Percentiles rank a stretch among this genome's conserved stretches.
Evolutionary conservation across 495 filamentous ascomycete species (phyloP).

Genomic region (Tuber microsphaerosporum): DNA sequence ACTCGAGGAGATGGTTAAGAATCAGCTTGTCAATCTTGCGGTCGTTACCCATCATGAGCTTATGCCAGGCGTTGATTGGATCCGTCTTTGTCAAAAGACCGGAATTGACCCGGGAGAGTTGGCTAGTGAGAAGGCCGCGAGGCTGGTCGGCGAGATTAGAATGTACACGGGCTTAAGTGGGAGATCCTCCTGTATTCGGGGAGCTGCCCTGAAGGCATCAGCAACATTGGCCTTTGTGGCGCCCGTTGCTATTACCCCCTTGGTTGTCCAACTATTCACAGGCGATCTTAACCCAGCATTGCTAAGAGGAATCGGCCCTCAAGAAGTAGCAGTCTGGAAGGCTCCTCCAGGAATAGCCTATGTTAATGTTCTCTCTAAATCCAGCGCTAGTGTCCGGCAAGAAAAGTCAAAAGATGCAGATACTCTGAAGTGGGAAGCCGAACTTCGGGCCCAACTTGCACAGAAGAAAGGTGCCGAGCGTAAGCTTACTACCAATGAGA

Average conservation of each 20-base stretch:
- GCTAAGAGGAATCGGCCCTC: constrained; percentile 64
- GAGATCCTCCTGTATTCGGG: constrained; percentile 46
- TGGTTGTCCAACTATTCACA: constrained; percentile 64
- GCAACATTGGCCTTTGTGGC: constrained; percentile 91
- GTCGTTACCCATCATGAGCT: constrained; percentile 72
- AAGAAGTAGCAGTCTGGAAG: constrained; percentile 82
- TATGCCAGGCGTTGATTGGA: constrained; percentile 75
- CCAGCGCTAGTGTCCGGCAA: constrained; percentile 63
- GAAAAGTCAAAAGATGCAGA: constrained; percentile 81
- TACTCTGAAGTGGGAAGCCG: constrained; percentile 92
- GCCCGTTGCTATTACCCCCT: constrained; percentile 69
- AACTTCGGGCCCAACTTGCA: constrained; percentile 78
- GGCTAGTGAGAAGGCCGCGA: constrained; percentile 49
- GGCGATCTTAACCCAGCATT: constrained; percentile 61
- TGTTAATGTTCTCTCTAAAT: constrained; percentile 71
- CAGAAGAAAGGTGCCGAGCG: constrained; percentile 85
- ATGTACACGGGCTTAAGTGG: constrained; percentile 40
- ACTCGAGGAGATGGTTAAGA: constrained; percentile 48
- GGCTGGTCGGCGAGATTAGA: constrained; percentile 31
- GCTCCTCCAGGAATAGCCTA: constrained; percentile 81
- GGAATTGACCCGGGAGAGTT: constrained; percentile 75
- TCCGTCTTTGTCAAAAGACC: constrained; percentile 69
- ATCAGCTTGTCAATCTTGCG: constrained; percentile 64
- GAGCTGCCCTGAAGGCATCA: constrained; percentile 69
- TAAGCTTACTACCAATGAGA: constrained; percentile 84